phyloP scores from a whole-genome alignment of 2,329 filamentous ascomycete genomes.

The Stemphylium lycopersici region DNA sequence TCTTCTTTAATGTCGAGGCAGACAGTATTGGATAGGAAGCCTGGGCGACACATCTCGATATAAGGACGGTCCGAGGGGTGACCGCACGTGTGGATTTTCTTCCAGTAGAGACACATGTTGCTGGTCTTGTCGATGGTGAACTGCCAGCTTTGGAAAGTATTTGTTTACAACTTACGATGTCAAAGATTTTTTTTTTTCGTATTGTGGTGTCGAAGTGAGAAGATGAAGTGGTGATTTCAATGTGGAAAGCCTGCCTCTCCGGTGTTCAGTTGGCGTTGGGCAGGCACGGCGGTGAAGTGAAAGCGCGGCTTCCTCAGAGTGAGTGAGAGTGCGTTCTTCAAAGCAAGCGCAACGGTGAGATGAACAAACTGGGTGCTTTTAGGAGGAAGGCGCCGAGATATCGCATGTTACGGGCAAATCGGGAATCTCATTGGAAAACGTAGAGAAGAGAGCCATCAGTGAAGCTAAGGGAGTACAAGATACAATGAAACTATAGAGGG shows the following conservation, averaged over 20 bases:
- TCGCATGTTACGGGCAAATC: too few species aligned
- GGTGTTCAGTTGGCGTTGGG: not conserved
- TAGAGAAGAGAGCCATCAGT: too few species aligned
- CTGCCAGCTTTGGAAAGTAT: too few species aligned
- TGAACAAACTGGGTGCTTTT: too few species aligned
- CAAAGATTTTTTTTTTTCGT: too few species aligned
- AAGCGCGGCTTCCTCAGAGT: too few species aligned
- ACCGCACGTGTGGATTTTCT: constrained; percentile 30
- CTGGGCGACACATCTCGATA: constrained; percentile 31
- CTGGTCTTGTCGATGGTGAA: not conserved
- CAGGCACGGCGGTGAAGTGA: constrained; percentile 3
- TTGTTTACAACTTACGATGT: not conserved
- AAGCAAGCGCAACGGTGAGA: too few species aligned
- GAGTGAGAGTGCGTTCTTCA: not conserved
- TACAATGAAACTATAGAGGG: constrained; percentile 19
- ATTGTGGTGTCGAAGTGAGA: not conserved
- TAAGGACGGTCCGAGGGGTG: constrained; percentile 28
- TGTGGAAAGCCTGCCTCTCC: not conserved
- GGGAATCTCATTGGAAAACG: too few species aligned
- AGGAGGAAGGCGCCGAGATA: not conserved
- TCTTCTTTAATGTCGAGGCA: constrained; percentile 23
- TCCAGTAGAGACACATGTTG: constrained; percentile 36
- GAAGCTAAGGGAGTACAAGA: not conserved
- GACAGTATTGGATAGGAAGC: constrained; percentile 28
- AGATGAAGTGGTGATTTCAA: not conserved